phyloP scores from a whole-genome alignment of 1,284 basidiomycete species.

The Pulveroboletus sp. region DNA sequence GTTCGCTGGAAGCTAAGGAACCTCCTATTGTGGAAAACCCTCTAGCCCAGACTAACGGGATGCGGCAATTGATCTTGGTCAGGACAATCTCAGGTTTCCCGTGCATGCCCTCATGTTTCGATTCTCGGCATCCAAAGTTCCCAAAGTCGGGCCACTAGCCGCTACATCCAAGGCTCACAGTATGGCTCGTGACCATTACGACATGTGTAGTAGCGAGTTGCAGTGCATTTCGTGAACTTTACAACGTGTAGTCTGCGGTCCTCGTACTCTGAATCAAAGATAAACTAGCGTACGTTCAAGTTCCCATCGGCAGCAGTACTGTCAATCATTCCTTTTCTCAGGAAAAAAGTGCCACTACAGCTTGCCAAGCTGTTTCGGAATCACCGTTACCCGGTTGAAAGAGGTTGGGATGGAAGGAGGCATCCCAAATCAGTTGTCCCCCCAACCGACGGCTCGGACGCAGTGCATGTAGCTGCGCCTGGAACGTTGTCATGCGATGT shows the following conservation, averaged over 20 bases:
- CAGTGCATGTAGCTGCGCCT: not conserved
- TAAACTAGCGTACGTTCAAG: not conserved
- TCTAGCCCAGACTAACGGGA: no score
- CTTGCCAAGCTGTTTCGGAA: slow-evolving; percentile 16
- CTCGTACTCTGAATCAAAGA: not conserved
- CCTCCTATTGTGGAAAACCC: not conserved
- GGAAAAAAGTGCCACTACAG: slow-evolving; percentile 13
- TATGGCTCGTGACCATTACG: not conserved
- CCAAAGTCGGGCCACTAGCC: not conserved
- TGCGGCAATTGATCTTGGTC: no score
- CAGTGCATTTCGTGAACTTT: not conserved
- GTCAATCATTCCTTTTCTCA: not conserved
- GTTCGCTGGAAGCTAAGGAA: not conserved
- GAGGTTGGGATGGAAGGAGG: slow-evolving; percentile 3
- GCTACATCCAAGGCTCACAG: no score
- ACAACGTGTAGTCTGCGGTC: not conserved
- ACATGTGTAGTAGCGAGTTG: not conserved
- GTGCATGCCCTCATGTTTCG: not conserved
- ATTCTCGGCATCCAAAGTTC: not conserved
- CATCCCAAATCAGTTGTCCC: not conserved
- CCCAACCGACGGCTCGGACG: not conserved
- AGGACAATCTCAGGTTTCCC: no score
- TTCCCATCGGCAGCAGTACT: not conserved
- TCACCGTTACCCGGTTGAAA: not conserved
- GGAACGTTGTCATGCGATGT: not conserved